phyloP scores from a whole-genome alignment of 139 green algal species.

The Axilococcus clingmanii region DNA sequence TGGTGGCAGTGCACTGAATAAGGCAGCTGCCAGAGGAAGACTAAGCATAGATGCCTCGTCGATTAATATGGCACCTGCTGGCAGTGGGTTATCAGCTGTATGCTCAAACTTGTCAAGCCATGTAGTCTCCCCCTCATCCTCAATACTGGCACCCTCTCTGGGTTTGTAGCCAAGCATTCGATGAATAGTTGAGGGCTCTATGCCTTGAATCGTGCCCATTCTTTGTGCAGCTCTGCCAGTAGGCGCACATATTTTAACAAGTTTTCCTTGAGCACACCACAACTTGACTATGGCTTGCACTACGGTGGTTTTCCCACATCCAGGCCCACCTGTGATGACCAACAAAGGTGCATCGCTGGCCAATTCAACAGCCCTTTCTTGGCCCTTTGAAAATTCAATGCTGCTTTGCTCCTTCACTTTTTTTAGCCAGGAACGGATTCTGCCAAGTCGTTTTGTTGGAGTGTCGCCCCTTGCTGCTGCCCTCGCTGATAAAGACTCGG shows the following conservation, averaged over 20 bases:
- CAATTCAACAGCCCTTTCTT: slow-evolving; percentile 34
- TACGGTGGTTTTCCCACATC: slow-evolving; percentile 60
- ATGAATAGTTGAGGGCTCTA: slow-evolving; percentile 51
- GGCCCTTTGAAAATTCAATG: slow-evolving; percentile 29
- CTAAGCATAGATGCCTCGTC: slow-evolving; percentile 81
- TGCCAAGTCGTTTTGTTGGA: not conserved
- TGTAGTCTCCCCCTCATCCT: slow-evolving; percentile 1
- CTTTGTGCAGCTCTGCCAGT: slow-evolving; percentile 57
- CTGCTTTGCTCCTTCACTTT: slow-evolving; percentile 10
- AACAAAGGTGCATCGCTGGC: slow-evolving; percentile 34
- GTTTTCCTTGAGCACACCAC: slow-evolving; percentile 35
- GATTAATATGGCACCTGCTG: slow-evolving; percentile 48
- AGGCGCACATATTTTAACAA: slow-evolving; percentile 46
- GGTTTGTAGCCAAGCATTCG: slow-evolving; percentile 49
- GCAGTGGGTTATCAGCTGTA: slow-evolving; percentile 19
- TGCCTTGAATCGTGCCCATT: slow-evolving; percentile 25
- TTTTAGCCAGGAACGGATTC: slow-evolving; percentile 14
- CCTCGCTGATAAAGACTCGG: not conserved
- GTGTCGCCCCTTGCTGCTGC: not conserved
- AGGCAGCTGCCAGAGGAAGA: slow-evolving; percentile 49
- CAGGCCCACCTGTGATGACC: slow-evolving; percentile 60
- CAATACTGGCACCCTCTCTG: not conserved
- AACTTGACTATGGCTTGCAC: slow-evolving; percentile 37
- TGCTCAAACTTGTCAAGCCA: not conserved
- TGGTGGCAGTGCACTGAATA: slow-evolving; percentile 46